Conservation (phyloP, 2,329 filamentous ascomycete genomes). For the Hymenotorrendiella dingleyae region DNA sequence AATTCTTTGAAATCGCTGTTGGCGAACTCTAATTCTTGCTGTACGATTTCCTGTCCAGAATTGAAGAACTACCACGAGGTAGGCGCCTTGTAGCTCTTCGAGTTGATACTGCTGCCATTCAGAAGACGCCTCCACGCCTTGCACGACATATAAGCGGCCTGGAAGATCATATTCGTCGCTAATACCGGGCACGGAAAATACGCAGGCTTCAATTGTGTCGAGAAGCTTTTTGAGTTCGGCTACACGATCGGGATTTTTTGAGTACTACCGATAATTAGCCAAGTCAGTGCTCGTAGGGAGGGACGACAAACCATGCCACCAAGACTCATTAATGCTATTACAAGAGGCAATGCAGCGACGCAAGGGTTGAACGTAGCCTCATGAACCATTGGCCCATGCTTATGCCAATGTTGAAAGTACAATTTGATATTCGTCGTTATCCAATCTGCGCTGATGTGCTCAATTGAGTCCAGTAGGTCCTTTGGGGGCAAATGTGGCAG, state of each 20-base stretch:
- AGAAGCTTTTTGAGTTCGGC: slow-evolving; percentile 20
- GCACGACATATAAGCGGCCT: slow-evolving; percentile 21
- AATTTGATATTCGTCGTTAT: slow-evolving; percentile 25
- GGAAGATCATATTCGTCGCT: slow-evolving; percentile 27
- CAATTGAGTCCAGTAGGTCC: slow-evolving; percentile 25
- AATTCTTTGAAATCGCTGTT: slow-evolving; percentile 25
- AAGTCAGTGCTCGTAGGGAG: background rate
- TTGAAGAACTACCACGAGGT: slow-evolving; percentile 29
- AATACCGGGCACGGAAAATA: slow-evolving; percentile 25
- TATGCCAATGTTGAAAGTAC: slow-evolving; percentile 31
- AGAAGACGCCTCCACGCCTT: slow-evolving; percentile 17
- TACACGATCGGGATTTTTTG: slow-evolving; percentile 19
- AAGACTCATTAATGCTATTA: slow-evolving; percentile 27
- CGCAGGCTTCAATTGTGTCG: slow-evolving; percentile 25
- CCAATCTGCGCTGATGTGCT: slow-evolving; percentile 22
- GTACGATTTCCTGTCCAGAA: slow-evolving; percentile 27
- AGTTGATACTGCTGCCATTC: slow-evolving; percentile 29
- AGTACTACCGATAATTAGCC: slow-evolving; percentile 20
- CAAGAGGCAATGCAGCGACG: slow-evolving; percentile 25
- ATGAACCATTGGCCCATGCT: slow-evolving; percentile 29
- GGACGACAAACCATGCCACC: slow-evolving; percentile 26
- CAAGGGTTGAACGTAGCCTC: slow-evolving; percentile 28
- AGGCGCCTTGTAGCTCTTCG: slow-evolving; percentile 29
- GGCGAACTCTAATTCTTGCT: slow-evolving; percentile 26
- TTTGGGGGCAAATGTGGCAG: slow-evolving; percentile 18